These are phyloP conservation scores for rapeseed (Brassica napus) DNA, from an alignment of 345 rosid species.

Conservation along the genomic window DNA sequence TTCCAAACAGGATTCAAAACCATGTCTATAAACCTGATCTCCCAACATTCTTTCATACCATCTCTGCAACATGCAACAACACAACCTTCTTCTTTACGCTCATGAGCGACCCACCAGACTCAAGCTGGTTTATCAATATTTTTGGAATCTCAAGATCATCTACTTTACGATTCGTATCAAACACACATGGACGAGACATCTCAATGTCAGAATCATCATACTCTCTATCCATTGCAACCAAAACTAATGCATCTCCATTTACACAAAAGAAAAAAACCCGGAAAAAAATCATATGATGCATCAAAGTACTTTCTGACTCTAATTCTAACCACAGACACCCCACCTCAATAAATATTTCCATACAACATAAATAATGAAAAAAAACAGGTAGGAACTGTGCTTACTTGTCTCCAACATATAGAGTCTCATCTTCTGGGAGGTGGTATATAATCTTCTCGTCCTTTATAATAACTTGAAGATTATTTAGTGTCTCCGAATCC, in stretches of 20 bases:
- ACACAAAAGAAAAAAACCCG: neutral
- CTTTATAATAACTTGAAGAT: neutral
- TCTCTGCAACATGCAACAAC: neutral
- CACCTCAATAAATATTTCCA: neutral
- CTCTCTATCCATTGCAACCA: slow-evolving; percentile 21
- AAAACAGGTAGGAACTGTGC: slow-evolving; percentile 10
- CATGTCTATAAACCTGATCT: neutral
- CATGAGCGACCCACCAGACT: no score
- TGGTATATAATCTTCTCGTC: neutral
- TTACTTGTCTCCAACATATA: slow-evolving; percentile 25
- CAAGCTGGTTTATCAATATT: neutral
- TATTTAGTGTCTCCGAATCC: neutral
- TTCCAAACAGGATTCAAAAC: neutral
- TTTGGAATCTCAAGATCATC: neutral
- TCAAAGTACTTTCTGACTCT: slow-evolving; percentile 22
- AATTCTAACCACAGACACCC: neutral
- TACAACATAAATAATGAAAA: slow-evolving; percentile 6
- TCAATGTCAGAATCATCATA: neutral
- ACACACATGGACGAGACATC: no score
- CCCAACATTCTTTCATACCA: neutral
- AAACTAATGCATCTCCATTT: slow-evolving; percentile 20
- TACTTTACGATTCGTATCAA: neutral
- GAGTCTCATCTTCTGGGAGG: slow-evolving; percentile 18
- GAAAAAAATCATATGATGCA: slow-evolving; percentile 25
- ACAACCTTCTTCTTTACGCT: neutral